These are phyloP conservation scores for Aphanomyces cochlioides DNA, from an alignment of 352 stramenopile genomes.

Conservation along the genomic window DNA sequence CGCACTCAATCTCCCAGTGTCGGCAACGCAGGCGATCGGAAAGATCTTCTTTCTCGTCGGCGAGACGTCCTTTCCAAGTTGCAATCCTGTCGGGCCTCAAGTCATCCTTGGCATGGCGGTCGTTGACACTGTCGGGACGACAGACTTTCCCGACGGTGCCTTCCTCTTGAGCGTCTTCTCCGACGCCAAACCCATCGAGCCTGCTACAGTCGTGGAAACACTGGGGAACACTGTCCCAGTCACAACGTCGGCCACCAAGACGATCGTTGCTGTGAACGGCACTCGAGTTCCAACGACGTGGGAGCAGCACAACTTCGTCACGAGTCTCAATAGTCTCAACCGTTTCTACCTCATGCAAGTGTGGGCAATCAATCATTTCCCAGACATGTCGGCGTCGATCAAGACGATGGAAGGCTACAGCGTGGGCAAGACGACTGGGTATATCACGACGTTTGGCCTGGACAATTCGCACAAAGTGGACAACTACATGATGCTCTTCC, in stretches of 20 bases:
- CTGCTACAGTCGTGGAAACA: background rate
- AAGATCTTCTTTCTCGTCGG: background rate
- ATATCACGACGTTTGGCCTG: background rate
- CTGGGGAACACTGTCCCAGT: background rate
- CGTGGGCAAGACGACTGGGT: background rate
- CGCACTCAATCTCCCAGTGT: background rate
- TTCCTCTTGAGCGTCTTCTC: conserved; percentile 10
- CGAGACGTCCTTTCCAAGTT: background rate
- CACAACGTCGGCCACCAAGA: background rate
- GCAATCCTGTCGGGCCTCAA: background rate
- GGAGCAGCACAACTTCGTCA: background rate
- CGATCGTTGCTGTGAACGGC: background rate
- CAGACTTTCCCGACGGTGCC: background rate
- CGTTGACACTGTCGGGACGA: conserved; percentile 1
- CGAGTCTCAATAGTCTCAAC: conserved; percentile 9
- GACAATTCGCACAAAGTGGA: background rate
- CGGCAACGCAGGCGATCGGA: no score
- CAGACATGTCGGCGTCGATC: background rate
- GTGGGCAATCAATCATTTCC: background rate
- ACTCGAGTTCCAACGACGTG: background rate
- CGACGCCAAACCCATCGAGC: background rate
- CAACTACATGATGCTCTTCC: background rate
- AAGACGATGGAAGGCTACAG: background rate
- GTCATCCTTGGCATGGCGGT: conserved; percentile 6
- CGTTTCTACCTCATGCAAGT: conserved; percentile 13